Evolutionary conservation across 805 yeast genomes (phyloP).

Genomic region (Hagleromyces aurorensis): DNA sequence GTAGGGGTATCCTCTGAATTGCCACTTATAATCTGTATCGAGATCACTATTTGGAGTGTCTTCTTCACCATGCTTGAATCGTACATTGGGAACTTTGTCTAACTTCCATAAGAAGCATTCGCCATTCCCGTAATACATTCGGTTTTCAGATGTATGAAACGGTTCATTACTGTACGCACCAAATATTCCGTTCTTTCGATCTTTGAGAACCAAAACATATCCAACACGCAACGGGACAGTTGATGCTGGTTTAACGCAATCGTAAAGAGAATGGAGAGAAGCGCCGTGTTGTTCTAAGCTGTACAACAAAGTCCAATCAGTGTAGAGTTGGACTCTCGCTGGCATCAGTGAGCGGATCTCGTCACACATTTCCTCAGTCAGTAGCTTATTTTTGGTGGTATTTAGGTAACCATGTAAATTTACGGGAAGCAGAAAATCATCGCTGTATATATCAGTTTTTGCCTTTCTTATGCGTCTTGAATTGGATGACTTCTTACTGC

Average conservation of each 20-base stretch:
- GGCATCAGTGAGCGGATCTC: conserved; percentile 71
- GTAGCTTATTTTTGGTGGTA: conserved; percentile 48
- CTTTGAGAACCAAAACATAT: conserved; percentile 66
- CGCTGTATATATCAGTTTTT: conserved; percentile 7
- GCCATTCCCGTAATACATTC: conserved; percentile 84
- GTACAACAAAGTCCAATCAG: conserved; percentile 70
- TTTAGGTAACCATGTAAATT: conserved; percentile 51
- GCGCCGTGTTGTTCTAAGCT: conserved; percentile 92
- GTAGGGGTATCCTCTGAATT: conserved; percentile 76
- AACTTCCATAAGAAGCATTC: conserved; percentile 89
- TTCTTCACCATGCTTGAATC: conserved; percentile 4
- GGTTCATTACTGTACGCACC: conserved; percentile 76
- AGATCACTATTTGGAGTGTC: conserved; percentile 10
- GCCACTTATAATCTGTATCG: conserved; percentile 21
- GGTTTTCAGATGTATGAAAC: conserved; percentile 60
- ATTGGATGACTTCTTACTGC: conserved; percentile 2
- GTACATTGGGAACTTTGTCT: conserved; percentile 36
- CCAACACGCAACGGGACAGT: conserved; percentile 47
- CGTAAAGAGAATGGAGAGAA: conserved; percentile 70
- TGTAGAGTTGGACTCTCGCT: conserved; percentile 65
- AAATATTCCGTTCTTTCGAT: conserved; percentile 53
- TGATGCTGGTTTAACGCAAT: conserved; percentile 40
- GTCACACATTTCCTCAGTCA: conserved; percentile 58
- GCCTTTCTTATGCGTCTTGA: background rate
- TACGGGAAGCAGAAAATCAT: conserved; percentile 46